Conservation (phyloP, 352 stramenopile genomes). For the Aphanomyces invadans region DNA sequence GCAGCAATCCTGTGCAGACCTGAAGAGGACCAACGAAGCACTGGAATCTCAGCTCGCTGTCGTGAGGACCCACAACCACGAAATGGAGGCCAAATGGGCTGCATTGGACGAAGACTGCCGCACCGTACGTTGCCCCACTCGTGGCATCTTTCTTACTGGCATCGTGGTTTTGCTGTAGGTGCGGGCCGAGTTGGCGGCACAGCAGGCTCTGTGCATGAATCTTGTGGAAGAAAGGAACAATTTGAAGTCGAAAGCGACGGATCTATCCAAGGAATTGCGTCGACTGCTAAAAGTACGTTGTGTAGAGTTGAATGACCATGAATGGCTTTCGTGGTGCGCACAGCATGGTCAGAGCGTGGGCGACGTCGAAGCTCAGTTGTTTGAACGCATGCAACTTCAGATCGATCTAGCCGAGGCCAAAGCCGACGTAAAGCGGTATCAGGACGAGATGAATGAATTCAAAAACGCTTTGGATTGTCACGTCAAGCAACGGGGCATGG, state of each 20-base stretch:
- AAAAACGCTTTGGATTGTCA: slow-evolving; percentile 14
- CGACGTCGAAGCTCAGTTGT: slow-evolving; percentile 11
- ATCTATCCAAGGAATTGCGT: slow-evolving; percentile 5
- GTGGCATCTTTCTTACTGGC: neutral
- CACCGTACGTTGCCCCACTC: neutral
- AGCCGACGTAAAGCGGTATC: slow-evolving; percentile 18
- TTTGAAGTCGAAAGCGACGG: slow-evolving; percentile 7
- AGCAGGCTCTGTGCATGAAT: slow-evolving; percentile 5
- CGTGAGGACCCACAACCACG: neutral
- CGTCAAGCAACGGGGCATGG: slow-evolving; percentile 11
- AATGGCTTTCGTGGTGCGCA: no score
- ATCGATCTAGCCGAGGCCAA: slow-evolving; percentile 11
- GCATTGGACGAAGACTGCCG: neutral
- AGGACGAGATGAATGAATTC: slow-evolving; percentile 17
- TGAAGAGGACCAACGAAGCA: neutral
- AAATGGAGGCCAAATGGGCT: neutral
- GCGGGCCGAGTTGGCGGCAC: neutral
- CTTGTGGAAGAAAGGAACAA: slow-evolving; percentile 14
- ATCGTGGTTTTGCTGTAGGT: neutral
- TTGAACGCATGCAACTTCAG: slow-evolving; percentile 8
- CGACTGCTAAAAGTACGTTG: slow-evolving; percentile 13
- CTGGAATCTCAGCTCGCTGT: neutral
- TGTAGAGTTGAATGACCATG: no score
- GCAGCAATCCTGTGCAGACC: neutral
- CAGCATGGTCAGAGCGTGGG: slow-evolving; percentile 1